These are phyloP conservation scores for Perilla frutescens DNA, from an alignment of 257 asterid species.

Conservation along the genomic window DNA sequence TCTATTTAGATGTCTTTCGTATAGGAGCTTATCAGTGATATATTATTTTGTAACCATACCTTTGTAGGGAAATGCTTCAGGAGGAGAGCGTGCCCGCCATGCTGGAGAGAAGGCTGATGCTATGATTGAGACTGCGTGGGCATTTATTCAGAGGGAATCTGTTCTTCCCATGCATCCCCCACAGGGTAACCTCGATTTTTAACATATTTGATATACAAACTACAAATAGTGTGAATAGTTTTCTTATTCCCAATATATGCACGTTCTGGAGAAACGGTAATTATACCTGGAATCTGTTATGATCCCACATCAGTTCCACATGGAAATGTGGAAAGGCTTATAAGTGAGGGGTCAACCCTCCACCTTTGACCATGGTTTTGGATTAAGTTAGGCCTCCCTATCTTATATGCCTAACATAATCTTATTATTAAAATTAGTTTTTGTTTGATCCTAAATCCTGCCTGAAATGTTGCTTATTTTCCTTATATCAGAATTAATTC, in stretches of 20 bases:
- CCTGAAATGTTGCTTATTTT: conserved; percentile 30
- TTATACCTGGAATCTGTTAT: not conserved
- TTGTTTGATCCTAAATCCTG: conserved; percentile 21
- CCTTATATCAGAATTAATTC: conserved; percentile 42
- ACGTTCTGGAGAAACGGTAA: not conserved
- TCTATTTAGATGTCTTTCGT: not conserved
- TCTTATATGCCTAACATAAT: too few species aligned
- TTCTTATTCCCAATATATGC: not conserved
- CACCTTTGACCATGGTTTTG: too few species aligned
- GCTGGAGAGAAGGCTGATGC: conserved; percentile 75
- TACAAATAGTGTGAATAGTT: not conserved
- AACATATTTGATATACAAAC: not conserved
- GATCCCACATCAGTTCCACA: too few species aligned
- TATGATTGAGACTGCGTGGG: conserved; percentile 69
- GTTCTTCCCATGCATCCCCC: conserved; percentile 80
- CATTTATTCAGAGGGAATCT: conserved; percentile 61
- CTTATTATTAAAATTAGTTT: not conserved
- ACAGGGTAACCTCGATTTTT: conserved; percentile 49
- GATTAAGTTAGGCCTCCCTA: too few species aligned
- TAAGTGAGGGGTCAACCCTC: too few species aligned
- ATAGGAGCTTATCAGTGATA: not conserved
- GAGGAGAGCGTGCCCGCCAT: conserved; percentile 88
- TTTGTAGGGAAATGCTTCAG: conserved; percentile 92
- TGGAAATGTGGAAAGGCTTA: too few species aligned
- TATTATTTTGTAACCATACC: conserved; percentile 26